A percentile compares a stretch with the other conserved stretches of the same genome.
Conservation (phyloP, 2,329 filamentous ascomycete species). For the Talaromyces pinophilus region DNA sequence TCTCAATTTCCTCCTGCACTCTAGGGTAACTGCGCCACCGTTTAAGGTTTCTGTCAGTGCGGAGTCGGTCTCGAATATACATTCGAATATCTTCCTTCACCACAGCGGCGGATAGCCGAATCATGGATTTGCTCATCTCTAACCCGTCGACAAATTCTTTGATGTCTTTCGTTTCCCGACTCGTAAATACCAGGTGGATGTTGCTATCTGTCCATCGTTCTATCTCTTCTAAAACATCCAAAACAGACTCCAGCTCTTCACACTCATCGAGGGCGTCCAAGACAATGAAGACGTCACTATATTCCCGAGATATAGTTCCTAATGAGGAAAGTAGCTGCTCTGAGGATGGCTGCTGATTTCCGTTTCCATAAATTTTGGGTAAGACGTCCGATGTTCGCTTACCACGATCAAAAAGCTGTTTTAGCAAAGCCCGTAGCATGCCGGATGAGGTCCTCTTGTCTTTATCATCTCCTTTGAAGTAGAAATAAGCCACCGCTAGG, state of each 20-base stretch:
- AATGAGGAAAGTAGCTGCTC: slow-evolving; percentile 12
- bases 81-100: slow-evolving; percentile 21
- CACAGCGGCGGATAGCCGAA: slow-evolving; percentile 12
- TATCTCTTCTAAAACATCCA: slow-evolving; percentile 19
- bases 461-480: slow-evolving; percentile 44
- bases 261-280: slow-evolving; percentile 23
- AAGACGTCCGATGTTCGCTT: slow-evolving; percentile 26
- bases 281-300: slow-evolving; percentile 38
- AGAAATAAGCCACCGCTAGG: slow-evolving; percentile 37
- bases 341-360: slow-evolving; percentile 5
- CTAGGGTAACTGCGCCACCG: slow-evolving; percentile 15
- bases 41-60: slow-evolving; percentile 18
- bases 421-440: slow-evolving; percentile 20
- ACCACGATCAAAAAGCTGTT: slow-evolving; percentile 24
- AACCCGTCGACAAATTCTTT: slow-evolving; percentile 17
- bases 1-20: slow-evolving; percentile 20
- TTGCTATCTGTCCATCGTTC: not conserved
- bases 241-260: slow-evolving; percentile 10
- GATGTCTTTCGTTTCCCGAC: slow-evolving; percentile 20
- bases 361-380: slow-evolving; percentile 25
- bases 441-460: slow-evolving; percentile 29
- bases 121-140: not conserved
- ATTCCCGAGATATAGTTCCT: slow-evolving; percentile 21
- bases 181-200: slow-evolving; percentile 14
- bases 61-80: slow-evolving; percentile 16